These are phyloP conservation scores for Tolypocladium guangdongense DNA, from an alignment of 2,329 filamentous ascomycete genomes.

Conservation along the genomic window DNA sequence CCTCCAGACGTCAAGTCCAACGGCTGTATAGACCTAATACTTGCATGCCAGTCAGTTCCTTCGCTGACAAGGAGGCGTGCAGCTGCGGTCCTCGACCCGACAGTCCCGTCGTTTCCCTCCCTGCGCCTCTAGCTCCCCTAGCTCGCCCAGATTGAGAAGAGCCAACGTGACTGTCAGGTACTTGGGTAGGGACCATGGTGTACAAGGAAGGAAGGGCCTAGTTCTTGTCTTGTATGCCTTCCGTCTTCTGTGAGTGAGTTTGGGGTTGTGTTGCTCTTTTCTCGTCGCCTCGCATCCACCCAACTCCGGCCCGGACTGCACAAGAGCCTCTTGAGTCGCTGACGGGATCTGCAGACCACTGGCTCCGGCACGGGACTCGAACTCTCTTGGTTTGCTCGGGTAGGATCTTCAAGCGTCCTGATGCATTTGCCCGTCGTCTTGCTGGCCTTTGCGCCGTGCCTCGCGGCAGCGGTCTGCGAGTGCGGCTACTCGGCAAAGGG, in stretches of 20 bases:
- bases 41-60: neutral
- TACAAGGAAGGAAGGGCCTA: neutral
- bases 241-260: neutral
- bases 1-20: neutral
- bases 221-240: neutral
- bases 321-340: neutral
- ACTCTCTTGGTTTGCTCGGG: neutral
- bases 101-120: neutral
- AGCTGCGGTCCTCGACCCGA: neutral
- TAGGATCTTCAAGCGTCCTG: neutral
- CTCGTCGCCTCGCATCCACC: neutral
- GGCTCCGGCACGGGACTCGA: neutral
- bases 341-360: neutral
- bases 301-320: neutral
- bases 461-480: constrained; percentile 43
- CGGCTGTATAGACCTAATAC: neutral
- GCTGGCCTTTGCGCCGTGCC: constrained; percentile 6
- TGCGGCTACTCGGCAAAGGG: constrained; percentile 57
- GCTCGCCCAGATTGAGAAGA: no score
- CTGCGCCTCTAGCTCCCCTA: neutral
- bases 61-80: neutral
- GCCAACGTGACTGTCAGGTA: neutral
- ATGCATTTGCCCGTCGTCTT: neutral
- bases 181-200: neutral
- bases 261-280: neutral